Evolutionary conservation across 768 basidiomycete genomes (phyloP), one percentile per base, ranked within the genome.

Genomic region (Lanmaoa rubissima): DNA sequence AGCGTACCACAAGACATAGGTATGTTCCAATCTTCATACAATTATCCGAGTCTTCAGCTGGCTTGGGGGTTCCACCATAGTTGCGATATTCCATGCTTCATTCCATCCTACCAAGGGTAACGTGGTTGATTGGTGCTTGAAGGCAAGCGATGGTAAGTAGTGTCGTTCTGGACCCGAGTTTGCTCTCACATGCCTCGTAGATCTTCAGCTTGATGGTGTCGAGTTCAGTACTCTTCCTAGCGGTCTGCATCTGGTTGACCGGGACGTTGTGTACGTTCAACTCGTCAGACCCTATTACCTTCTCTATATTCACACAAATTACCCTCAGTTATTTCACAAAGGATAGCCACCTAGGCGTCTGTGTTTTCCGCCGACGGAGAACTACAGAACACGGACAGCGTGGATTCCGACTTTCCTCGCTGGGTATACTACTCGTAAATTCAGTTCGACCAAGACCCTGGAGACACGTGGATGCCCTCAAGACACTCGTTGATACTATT

Each of bases 81-180:
- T 90, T 65, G 88, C 90, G 12, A 87, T 92, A 68, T 92, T 92
- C 59, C 90, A 92, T 72, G 79, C 86, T 17, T 90, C 89, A 7
- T 93, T 93, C 64, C 91, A 93, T 72, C 87, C 89, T 1, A 93
- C 90, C 21, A 80, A 82, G 61, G 91, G 91, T 14, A 92, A 91
- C 68, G 69, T 85, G 14, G 76, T 92, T 14, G 90, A 92, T 70
- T 93, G 92, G 91, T 83, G 79, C 43, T 67, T 88, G 32, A 90
- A 85, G 65, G 82, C 84, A 10, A 83, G 76, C 66, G 81, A 90
- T 57, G 88, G 90, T 86, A 42, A 42, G 78, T 62, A 28, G 5
- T 13, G 6, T 36, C 36, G 10, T 32, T 49, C 46, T 51, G 19
- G 19, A 11, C 10, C 48, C 34, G 9, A 36, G 16, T 36, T 40